phyloP scores from a whole-genome alignment of 805 yeast genomes.

The Candida namnaoensis region DNA sequence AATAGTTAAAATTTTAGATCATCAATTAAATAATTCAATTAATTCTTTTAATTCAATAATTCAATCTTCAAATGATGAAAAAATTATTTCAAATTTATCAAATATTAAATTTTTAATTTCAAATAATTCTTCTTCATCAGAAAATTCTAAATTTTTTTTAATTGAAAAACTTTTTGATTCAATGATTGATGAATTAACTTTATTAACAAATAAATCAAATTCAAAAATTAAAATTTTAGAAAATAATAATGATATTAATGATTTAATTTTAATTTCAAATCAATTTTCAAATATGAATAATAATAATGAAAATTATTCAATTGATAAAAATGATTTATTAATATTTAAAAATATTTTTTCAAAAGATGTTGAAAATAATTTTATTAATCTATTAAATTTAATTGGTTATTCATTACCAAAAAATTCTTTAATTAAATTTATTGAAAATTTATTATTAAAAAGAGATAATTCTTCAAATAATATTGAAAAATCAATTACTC shows the following conservation, averaged over 20 bases:
- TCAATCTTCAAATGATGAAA: constrained; percentile 16
- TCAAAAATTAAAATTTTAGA: constrained; percentile 5
- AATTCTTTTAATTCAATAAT: constrained; percentile 11
- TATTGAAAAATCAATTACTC: constrained; percentile 15
- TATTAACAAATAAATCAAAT: constrained; percentile 6
- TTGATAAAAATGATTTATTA: constrained; percentile 4
- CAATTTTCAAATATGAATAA: constrained; percentile 2
- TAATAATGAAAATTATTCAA: not conserved
- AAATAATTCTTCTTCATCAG: constrained; percentile 1
- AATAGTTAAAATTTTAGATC: constrained; percentile 6
- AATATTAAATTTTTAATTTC: constrained; percentile 10
- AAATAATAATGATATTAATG: constrained; percentile 3
- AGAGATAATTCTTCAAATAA: constrained; percentile 4
- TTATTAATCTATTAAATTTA: constrained; percentile 10
- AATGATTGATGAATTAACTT: constrained; percentile 13
- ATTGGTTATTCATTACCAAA: constrained; percentile 10
- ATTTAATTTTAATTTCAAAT: constrained; percentile 12
- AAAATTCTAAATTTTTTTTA: constrained; percentile 2
- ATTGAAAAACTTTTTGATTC: constrained; percentile 8
- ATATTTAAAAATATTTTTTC: constrained; percentile 15
- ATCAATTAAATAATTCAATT: constrained; percentile 8
- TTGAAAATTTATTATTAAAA: constrained; percentile 11
- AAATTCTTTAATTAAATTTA: constrained; percentile 7
- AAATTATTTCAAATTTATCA: constrained; percentile 9
- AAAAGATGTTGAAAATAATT: constrained; percentile 9